phyloP scores from a whole-genome alignment of 306 rosid species.

The Prunus fruticosa region DNA sequence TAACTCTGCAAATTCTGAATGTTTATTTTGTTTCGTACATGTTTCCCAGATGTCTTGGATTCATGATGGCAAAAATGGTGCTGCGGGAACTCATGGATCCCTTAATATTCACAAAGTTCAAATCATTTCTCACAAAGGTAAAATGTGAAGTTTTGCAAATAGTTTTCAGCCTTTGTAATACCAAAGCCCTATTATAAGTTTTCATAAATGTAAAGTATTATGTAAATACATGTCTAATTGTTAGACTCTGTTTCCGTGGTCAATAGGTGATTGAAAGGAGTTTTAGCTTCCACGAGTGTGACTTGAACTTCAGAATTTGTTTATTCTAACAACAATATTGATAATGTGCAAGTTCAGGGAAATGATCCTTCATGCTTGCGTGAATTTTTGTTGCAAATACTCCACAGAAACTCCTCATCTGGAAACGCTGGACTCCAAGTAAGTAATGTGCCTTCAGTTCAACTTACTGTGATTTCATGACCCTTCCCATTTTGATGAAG shows the following conservation, averaged over 20 bases:
- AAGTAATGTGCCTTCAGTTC: slow-evolving; percentile 11
- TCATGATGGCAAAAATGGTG: slow-evolving; percentile 95
- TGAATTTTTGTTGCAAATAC: slow-evolving; percentile 67
- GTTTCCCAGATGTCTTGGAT: slow-evolving; percentile 77
- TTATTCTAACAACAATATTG: slow-evolving; percentile 10
- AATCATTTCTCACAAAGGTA: slow-evolving; percentile 85
- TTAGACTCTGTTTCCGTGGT: background rate
- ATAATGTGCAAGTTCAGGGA: slow-evolving; percentile 60
- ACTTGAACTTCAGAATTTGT: background rate
- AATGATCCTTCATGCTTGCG: slow-evolving; percentile 95
- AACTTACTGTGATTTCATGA: slow-evolving; percentile 4
- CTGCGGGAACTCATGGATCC: slow-evolving; percentile 96
- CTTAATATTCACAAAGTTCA: slow-evolving; percentile 61
- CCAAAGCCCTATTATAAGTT: background rate
- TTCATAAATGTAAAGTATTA: too few relatives aligned
- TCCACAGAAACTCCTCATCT: slow-evolving; percentile 54
- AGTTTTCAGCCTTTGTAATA: background rate
- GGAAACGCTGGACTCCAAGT: slow-evolving; percentile 89
- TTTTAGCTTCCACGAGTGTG: background rate
- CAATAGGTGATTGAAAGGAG: background rate
- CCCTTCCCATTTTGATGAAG: slow-evolving; percentile 22
- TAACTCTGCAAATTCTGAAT: slow-evolving; percentile 24
- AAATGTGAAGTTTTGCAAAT: slow-evolving; percentile 1
- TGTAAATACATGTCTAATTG: background rate
- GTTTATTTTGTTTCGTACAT: slow-evolving; percentile 23